These are phyloP conservation scores for Cornus suecica DNA, from an alignment of 148 eudicot species.

Conservation along the genomic window DNA sequence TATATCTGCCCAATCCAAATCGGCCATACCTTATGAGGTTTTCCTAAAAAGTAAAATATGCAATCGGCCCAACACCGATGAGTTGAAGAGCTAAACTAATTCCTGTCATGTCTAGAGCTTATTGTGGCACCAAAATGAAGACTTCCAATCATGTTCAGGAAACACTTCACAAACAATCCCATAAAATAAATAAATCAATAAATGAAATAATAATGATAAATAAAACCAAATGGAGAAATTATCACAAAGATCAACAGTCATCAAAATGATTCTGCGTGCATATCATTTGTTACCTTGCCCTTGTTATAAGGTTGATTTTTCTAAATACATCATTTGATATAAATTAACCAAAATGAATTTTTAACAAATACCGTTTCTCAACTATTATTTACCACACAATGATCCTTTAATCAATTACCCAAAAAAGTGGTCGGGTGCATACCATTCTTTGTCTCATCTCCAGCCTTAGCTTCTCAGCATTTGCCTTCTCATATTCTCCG, in stretches of 20 bases:
- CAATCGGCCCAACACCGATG: background rate
- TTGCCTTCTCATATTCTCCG: constrained; percentile 87
- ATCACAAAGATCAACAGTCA: background rate
- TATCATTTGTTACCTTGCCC: background rate
- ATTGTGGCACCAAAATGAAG: background rate
- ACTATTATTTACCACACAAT: background rate
- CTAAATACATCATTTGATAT: too few species aligned
- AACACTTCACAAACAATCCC: too few species aligned
- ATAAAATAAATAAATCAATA: too few species aligned
- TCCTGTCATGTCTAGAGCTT: background rate
- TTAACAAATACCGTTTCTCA: background rate
- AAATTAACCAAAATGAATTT: background rate
- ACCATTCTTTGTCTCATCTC: constrained; percentile 90
- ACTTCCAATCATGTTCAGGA: background rate
- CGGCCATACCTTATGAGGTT: background rate
- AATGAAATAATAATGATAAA: too few species aligned
- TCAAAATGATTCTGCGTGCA: background rate
- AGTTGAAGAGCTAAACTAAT: background rate
- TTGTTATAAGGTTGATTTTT: background rate
- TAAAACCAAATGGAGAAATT: too few species aligned
- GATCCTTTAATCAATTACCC: background rate
- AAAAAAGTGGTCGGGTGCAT: constrained; percentile 10
- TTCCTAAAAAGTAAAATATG: background rate
- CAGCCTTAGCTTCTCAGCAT: constrained; percentile 78
- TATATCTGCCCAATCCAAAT: too few species aligned